A percentile compares a stretch with the other conserved stretches of the same genome.
Evolutionary conservation across 2,329 filamentous ascomycete genomes (phyloP).

Genomic region (Microthyrium microscopicum): DNA sequence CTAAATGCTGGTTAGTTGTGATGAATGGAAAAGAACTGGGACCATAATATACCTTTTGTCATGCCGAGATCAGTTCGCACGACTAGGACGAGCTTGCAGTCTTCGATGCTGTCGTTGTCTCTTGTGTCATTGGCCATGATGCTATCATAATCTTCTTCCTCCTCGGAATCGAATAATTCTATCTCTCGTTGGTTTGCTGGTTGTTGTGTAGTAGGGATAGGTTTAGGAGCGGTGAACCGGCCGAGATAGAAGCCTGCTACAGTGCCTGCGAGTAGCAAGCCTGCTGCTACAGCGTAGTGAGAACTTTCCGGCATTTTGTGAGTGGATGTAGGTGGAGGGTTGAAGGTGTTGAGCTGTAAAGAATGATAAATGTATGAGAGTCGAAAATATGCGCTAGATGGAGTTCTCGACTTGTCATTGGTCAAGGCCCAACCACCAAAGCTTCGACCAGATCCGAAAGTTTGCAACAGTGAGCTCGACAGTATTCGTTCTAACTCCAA

Average conservation of each 20-base stretch:
- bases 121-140: slow-evolving; percentile 25
- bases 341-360: too few species aligned
- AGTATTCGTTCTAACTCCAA: too few species aligned
- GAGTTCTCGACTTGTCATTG: too few species aligned
- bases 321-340: too few species aligned
- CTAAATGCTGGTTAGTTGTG: slow-evolving; percentile 29
- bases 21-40: neutral
- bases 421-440: too few species aligned
- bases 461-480: too few species aligned
- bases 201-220: slow-evolving; percentile 1
- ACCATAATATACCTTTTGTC: slow-evolving; percentile 59
- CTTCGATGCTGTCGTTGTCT: slow-evolving; percentile 42
- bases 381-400: too few species aligned
- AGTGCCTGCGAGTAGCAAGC: slow-evolving; percentile 1
- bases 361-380: too few species aligned
- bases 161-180: slow-evolving; percentile 12
- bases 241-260: slow-evolving; percentile 8
- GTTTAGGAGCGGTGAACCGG: neutral
- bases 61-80: slow-evolving; percentile 91
- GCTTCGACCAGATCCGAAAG: too few species aligned
- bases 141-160: slow-evolving; percentile 25
- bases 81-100: slow-evolving; percentile 87
- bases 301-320: too few species aligned
- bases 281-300: too few species aligned
- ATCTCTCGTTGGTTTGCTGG: neutral